phyloP scores from a whole-genome alignment of 768 basidiomycete genomes.

The Heimioporus sp. region DNA sequence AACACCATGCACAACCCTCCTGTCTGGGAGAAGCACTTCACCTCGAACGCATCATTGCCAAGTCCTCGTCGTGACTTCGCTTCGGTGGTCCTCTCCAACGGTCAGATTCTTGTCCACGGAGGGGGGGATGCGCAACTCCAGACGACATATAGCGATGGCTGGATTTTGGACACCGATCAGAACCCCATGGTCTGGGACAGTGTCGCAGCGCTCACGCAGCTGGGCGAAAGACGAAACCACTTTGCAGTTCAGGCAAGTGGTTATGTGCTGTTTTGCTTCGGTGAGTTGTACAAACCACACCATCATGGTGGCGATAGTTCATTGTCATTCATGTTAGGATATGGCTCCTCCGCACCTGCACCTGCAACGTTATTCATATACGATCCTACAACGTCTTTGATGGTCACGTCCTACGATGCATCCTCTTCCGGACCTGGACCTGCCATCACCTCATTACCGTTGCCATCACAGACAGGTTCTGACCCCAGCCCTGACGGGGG shows the following conservation, averaged over 20 bases:
- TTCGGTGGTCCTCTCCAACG: slow-evolving; percentile 46
- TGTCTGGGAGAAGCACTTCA: slow-evolving; percentile 49
- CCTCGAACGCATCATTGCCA: slow-evolving; percentile 45
- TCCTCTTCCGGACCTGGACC: slow-evolving; percentile 28
- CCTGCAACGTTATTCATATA: slow-evolving; percentile 57
- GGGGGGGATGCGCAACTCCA: slow-evolving; percentile 62
- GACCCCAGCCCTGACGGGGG: slow-evolving; percentile 7
- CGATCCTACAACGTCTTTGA: slow-evolving; percentile 34
- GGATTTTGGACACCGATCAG: slow-evolving; percentile 59
- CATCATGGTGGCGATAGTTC: not conserved
- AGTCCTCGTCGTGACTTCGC: slow-evolving; percentile 63
- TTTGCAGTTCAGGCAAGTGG: slow-evolving; percentile 60
- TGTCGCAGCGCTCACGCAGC: slow-evolving; percentile 47
- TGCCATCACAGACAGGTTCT: slow-evolving; percentile 31
- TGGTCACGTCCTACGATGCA: slow-evolving; percentile 43
- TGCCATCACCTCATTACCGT: slow-evolving; percentile 34
- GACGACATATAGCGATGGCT: slow-evolving; percentile 61
- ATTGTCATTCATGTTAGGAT: slow-evolving; percentile 31
- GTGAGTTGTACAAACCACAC: slow-evolving; percentile 41
- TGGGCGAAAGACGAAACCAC: slow-evolving; percentile 73
- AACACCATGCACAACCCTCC: slow-evolving; percentile 49
- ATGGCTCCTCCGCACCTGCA: slow-evolving; percentile 37
- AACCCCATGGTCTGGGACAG: slow-evolving; percentile 59
- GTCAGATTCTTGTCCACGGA: slow-evolving; percentile 72
- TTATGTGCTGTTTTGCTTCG: slow-evolving; percentile 74